phyloP scores from a whole-genome alignment of 179 eudicot species.

The Monotropa hypopitys region DNA sequence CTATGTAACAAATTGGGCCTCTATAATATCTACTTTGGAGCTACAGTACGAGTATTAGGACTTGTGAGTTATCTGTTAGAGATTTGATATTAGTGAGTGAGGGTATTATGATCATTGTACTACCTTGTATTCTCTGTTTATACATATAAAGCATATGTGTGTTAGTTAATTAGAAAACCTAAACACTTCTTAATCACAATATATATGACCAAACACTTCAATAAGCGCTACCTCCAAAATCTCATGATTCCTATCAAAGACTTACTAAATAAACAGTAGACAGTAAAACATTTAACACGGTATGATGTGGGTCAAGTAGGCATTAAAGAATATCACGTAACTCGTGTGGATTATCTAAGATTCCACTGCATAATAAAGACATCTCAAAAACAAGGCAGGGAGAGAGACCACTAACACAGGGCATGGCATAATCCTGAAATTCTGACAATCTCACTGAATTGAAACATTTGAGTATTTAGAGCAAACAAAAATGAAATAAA shows the following conservation, averaged over 20 bases:
- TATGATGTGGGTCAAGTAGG: background rate
- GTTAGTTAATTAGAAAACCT: no score
- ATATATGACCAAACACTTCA: background rate
- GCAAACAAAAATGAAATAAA: slow-evolving; percentile 2
- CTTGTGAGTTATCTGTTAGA: no score
- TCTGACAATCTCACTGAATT: background rate
- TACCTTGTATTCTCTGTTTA: no score
- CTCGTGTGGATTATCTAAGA: background rate
- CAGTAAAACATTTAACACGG: background rate
- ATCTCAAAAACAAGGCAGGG: background rate
- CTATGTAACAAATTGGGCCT: background rate
- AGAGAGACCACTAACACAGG: background rate
- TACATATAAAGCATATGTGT: no score
- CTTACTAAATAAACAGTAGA: background rate
- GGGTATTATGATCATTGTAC: background rate
- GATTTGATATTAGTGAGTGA: background rate
- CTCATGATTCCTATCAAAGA: background rate
- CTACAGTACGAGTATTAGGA: background rate
- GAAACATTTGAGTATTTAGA: slow-evolving; percentile 1
- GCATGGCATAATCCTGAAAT: background rate
- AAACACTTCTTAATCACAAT: no score
- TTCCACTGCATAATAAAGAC: background rate
- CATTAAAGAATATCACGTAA: background rate
- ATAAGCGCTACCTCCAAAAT: background rate
- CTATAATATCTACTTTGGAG: background rate